Base-by-base conservation (phyloP, 2,329 filamentous ascomycete species). In the Anthostomella pinea region DNA sequence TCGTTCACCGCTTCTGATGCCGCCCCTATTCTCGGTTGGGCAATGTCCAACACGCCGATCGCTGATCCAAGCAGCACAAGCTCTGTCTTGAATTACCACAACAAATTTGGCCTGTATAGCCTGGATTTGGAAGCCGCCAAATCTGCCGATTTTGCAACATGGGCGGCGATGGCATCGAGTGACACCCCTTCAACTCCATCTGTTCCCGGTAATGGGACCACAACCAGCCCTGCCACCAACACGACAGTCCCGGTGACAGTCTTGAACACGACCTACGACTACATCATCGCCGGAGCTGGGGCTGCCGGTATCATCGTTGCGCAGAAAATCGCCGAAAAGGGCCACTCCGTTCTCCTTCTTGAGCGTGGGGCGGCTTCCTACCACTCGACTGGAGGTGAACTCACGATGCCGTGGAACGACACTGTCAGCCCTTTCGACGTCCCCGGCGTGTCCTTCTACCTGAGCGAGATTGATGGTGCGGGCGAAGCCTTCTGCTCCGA, bases 281-380 rank as follows among this genome's bases (percentile, higher is more conserved):
- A 62, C 35, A 66, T 66, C 13, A 56, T 66, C 6, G 62, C 61
- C 1, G 62, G 63, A 24, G 63, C 56, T 19, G 62, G 63, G n/a
- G 54, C 60, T 11, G 54, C 59, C 5, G 62, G 63, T 19, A 51
- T 65, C 39, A 49, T 65, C 18, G 52, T 56, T 2, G 62, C 63
- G 4, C 54, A 61, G 41, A 53, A 60, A 11, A 52, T 66, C 8
- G 59, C 58, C 6, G 61, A 66, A 48, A 52, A 57, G 18, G 60
- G 60, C 23, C 52, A 49, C 19, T 58, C 54, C 8, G 62, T 66
- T 2, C 54, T 66, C 5, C 53, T 66, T 6, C 39, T 66, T 22
- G 63, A 66, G 46, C 58, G 63, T 33, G 63, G 63, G 24, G 52
- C 46, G 9, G 52, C 59, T 15, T 61, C 62, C 11, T 56, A 54